Conservation (phyloP, 2,329 filamentous ascomycete species). For the Orbilia oligospora region DNA sequence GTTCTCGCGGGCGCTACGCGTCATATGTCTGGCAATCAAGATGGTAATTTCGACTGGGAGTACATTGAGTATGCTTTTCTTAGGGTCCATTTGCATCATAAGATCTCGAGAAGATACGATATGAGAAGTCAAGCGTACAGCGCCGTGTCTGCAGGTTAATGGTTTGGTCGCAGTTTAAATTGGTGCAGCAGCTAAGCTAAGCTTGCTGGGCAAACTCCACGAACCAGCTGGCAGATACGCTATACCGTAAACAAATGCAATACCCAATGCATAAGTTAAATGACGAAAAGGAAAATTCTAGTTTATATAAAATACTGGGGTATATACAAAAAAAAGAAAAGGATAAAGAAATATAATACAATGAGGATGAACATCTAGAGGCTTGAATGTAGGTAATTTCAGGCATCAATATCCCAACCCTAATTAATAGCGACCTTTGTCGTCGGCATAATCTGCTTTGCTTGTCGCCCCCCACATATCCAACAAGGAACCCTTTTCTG, state of each 20-base stretch:
- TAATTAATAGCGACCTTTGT: conserved; percentile 20
- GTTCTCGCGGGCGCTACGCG: conserved; percentile 1
- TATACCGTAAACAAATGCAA: neutral
- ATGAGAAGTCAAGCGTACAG: neutral
- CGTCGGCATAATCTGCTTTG: conserved; percentile 15
- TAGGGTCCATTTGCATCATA: neutral
- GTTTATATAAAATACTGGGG: too few species aligned
- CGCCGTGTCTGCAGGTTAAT: neutral
- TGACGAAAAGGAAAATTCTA: neutral
- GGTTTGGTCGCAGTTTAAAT: neutral
- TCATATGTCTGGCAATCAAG: conserved; percentile 8
- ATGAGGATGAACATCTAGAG: neutral
- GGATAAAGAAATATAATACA: neutral
- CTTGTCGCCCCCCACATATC: conserved; percentile 15
- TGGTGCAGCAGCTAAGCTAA: neutral
- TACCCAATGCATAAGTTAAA: neutral
- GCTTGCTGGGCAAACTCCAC: neutral
- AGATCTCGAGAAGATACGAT: neutral
- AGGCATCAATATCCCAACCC: too few species aligned
- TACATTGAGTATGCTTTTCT: conserved; percentile 12
- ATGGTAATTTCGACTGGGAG: conserved; percentile 21
- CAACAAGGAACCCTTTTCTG: conserved; percentile 8
- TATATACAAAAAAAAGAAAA: neutral
- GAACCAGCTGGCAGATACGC: neutral
- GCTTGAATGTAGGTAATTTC: too few species aligned